Percentiles rank a stretch among this genome's conserved stretches.
phyloP scores from a whole-genome alignment of 1,139 yeast genomes.

The Geotrichum aggregatum region DNA sequence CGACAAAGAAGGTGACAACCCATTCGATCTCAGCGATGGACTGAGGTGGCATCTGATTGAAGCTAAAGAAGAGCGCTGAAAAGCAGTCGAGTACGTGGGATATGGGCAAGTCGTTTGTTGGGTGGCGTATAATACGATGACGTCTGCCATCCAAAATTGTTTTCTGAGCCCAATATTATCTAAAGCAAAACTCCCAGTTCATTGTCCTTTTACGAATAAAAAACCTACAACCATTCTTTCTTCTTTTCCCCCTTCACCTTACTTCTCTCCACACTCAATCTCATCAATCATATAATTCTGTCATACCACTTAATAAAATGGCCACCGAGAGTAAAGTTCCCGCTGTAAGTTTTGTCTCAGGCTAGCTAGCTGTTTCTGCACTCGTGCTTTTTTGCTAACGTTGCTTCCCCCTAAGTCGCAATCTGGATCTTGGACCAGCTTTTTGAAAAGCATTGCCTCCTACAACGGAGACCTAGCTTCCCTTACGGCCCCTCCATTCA shows the following conservation, averaged over 20 bases:
- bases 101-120: neutral
- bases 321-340: constrained; percentile 25
- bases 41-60: constrained; percentile 39
- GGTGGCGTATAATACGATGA: no score
- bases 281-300: neutral
- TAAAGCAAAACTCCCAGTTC: no score
- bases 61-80: constrained; percentile 32
- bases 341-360: constrained; percentile 23
- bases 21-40: constrained; percentile 50
- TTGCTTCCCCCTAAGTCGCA: constrained; percentile 20
- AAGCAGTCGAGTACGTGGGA: no score
- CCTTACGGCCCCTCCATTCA: constrained; percentile 97
- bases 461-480: constrained; percentile 93
- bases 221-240: no score
- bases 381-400: no score
- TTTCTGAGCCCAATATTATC: no score
- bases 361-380: neutral
- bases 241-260: neutral
- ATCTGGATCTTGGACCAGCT: constrained; percentile 44
- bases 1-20: constrained; percentile 38
- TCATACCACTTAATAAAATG: no score
- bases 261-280: neutral
- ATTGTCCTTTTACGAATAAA: no score
- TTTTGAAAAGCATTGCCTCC: constrained; percentile 84
- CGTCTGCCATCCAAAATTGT: no score